Percentiles rank a stretch among this genome's conserved stretches.
phyloP scores from a whole-genome alignment of 768 basidiomycete species.

The Russula ochroleuca region DNA sequence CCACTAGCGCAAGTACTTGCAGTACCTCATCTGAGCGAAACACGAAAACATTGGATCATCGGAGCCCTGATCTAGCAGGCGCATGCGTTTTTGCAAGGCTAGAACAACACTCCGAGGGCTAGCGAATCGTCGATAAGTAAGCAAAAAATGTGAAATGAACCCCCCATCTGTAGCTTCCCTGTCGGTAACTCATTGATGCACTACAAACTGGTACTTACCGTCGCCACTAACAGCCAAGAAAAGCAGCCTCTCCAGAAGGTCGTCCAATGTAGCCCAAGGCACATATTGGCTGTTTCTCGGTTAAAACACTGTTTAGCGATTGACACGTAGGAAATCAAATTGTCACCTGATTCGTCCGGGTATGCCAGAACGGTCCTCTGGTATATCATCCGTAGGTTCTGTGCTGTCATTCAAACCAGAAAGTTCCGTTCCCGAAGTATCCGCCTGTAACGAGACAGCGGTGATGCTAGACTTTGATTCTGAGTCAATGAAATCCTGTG shows the following conservation, averaged over 20 bases:
- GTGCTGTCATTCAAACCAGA: constrained; percentile 16
- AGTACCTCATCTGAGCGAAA: constrained; percentile 83
- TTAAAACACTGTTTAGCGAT: constrained; percentile 10
- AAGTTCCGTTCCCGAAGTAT: constrained; percentile 9
- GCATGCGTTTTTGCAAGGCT: constrained; percentile 84
- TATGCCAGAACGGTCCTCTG: constrained; percentile 18
- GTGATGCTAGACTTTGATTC: constrained; percentile 9
- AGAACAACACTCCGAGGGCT: constrained; percentile 74
- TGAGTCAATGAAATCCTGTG: constrained; percentile 21
- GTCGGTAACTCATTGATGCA: constrained; percentile 10
- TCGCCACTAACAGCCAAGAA: constrained; percentile 83
- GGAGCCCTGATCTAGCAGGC: constrained; percentile 63
- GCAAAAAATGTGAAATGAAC: constrained; percentile 73
- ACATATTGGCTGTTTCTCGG: constrained; percentile 48
- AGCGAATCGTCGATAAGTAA: constrained; percentile 80
- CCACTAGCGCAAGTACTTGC: neutral
- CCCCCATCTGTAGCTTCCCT: constrained; percentile 53
- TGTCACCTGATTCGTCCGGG: constrained; percentile 47
- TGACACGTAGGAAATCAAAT: neutral
- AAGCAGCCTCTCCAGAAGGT: constrained; percentile 74
- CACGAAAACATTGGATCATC: constrained; percentile 83
- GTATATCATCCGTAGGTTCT: constrained; percentile 19
- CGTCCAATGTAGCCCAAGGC: constrained; percentile 73
- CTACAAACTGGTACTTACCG: constrained; percentile 43
- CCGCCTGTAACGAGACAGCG: constrained; percentile 9